Base-by-base conservation (phyloP, 164 flowering plant genomes). In the Santalum album region DNA sequence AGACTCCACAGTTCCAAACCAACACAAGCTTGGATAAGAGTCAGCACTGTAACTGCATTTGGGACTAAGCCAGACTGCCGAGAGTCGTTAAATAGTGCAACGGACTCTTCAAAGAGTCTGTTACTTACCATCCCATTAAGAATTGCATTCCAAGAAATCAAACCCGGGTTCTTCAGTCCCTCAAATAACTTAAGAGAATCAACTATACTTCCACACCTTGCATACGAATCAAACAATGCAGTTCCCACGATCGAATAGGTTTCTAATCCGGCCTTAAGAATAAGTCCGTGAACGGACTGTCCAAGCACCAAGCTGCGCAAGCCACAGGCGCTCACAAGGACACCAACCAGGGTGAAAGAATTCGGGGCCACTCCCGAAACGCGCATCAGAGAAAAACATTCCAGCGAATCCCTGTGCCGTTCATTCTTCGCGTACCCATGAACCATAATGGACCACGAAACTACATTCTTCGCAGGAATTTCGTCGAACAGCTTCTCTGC, bases 261-360 rank as follows among this genome's bases (percentile, higher is more conserved):
- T 15, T 67, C 74, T 6, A 69, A 34, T 27, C 79, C 74, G 44
- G 20, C 18, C 53, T 63, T 75, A 11, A 67, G 44, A 54, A 55
- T 39, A 20, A 59, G 24, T 34, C 76, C 76, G 53, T 65, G 80
- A 53, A 72, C 55, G 47, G 55, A 40, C 18, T 21, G 19, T 18
- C 40, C 69, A 12, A 67, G 68, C 19, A 26, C 55, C 40, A 36
- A 27, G 53, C 62, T 36, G 22, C 17, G 26, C 34, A 63, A 54
- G 51, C 67, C 65, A 1, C 16, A 60, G 10, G 35, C 32, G 23
- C 59, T 40, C 47, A 67, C 75, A 27, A 72, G 65, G 53, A 68
- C 49, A 10, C 65, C 73, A 10, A 72, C 77, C 55, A 76, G 24
- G 35, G 77, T 72, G 58, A 65, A 72, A 14, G 72, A 67, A 68